Conservation (phyloP, 441 rosid species). For the Corymbia citriodora region DNA sequence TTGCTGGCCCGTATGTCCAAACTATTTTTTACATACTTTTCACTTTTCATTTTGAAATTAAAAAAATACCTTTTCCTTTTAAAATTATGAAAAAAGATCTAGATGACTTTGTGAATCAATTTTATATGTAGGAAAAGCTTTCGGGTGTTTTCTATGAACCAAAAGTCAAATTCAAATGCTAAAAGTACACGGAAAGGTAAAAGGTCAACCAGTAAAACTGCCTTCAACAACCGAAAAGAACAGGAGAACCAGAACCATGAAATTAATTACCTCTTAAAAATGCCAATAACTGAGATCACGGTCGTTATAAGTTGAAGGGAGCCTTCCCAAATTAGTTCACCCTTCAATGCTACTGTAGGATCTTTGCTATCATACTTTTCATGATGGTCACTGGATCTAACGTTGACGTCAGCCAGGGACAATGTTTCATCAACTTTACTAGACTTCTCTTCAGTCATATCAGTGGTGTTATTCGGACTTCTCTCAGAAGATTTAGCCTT, state of each 20-base stretch:
- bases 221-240: neutral
- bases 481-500: slow-evolving; percentile 27
- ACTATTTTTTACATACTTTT: neutral
- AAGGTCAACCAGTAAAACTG: neutral
- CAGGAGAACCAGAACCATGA: neutral
- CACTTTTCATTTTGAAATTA: neutral
- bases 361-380: slow-evolving; percentile 16
- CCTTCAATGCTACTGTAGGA: slow-evolving; percentile 22
- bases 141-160: neutral
- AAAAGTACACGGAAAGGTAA: neutral
- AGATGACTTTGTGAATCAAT: neutral
- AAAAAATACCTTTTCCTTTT: neutral
- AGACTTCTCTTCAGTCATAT: slow-evolving; percentile 23
- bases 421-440: slow-evolving; percentile 12
- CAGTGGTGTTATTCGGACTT: slow-evolving; percentile 20
- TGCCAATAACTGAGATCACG: slow-evolving; percentile 47
- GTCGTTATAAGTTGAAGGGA: slow-evolving; percentile 55
- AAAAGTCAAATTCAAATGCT: neutral
- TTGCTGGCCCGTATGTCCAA: neutral
- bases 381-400: slow-evolving; percentile 8
- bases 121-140: neutral
- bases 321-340: slow-evolving; percentile 76
- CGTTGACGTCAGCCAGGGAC: slow-evolving; percentile 1
- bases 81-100: neutral
- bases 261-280: slow-evolving; percentile 57